A percentile compares a stretch with the other conserved stretches of the same genome.
These are phyloP conservation scores for Geotrichum macrosporum DNA, from an alignment of 1,139 yeast genomes.

Conservation along the genomic window DNA sequence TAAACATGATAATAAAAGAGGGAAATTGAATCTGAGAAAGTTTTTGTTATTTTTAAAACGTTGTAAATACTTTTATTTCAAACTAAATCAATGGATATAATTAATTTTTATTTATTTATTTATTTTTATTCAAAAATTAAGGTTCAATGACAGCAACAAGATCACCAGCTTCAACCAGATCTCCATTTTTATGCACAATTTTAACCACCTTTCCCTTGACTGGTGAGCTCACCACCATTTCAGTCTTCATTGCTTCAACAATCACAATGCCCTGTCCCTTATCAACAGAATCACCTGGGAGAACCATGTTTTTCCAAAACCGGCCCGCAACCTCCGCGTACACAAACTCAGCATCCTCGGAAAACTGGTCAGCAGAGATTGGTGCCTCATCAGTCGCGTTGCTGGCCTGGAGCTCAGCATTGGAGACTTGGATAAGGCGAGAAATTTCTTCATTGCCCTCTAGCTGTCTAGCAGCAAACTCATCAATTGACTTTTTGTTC, in stretches of 20 bases:
- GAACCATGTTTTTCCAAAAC: slow-evolving; percentile 88
- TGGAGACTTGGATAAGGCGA: slow-evolving; percentile 73
- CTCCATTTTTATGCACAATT: slow-evolving; percentile 76
- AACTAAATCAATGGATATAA: no score
- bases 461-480: slow-evolving; percentile 66
- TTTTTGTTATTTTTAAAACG: no score
- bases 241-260: slow-evolving; percentile 98
- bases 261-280: slow-evolving; percentile 79
- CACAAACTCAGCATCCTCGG: slow-evolving; percentile 74
- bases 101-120: no score
- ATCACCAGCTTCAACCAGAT: slow-evolving; percentile 93
- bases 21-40: no score
- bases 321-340: slow-evolving; percentile 94
- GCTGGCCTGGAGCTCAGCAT: slow-evolving; percentile 61
- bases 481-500: slow-evolving; percentile 66
- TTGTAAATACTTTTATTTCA: no score
- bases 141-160: slow-evolving; percentile 69
- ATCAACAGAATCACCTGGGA: slow-evolving; percentile 71
- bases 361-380: slow-evolving; percentile 40
- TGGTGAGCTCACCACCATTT: slow-evolving; percentile 80
- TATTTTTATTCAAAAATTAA: no score
- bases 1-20: no score
- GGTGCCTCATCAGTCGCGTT: slow-evolving; percentile 41
- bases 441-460: slow-evolving; percentile 83
- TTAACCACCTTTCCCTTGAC: slow-evolving; percentile 71